Percentiles rank a stretch among this genome's conserved stretches.
These are phyloP conservation scores for Russula lepida DNA, from an alignment of 768 basidiomycete genomes.

Conservation along the genomic window DNA sequence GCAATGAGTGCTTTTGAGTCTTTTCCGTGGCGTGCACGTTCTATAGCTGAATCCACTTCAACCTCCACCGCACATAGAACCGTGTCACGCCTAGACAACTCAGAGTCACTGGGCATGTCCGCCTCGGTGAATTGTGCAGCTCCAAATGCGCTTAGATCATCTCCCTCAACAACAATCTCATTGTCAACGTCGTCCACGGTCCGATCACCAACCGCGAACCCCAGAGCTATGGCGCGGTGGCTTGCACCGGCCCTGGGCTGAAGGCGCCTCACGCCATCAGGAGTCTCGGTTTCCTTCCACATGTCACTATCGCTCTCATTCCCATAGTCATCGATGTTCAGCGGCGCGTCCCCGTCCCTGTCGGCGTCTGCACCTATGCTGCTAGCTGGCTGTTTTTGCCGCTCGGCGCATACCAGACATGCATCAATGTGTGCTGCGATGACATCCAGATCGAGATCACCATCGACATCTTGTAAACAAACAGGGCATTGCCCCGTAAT, in stretches of 20 bases:
- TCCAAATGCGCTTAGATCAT: conserved; percentile 59
- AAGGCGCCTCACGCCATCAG: conserved; percentile 15
- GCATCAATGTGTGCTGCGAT: conserved; percentile 76
- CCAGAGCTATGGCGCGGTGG: conserved; percentile 24
- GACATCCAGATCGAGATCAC: conserved; percentile 67
- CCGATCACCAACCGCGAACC: conserved; percentile 57
- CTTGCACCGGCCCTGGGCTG: not conserved
- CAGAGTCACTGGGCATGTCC: conserved; percentile 35
- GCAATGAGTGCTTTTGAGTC: conserved; percentile 34
- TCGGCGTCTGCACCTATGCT: conserved; percentile 29
- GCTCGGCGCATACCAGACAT: conserved; percentile 53
- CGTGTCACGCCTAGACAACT: conserved; percentile 1
- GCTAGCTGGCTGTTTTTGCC: not conserved
- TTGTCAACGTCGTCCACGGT: conserved; percentile 63
- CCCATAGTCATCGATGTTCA: conserved; percentile 24
- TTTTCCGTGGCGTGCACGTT: conserved; percentile 45
- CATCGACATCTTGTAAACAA: conserved; percentile 47
- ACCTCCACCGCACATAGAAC: conserved; percentile 23
- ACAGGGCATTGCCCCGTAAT: conserved; percentile 52
- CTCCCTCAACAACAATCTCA: conserved; percentile 74
- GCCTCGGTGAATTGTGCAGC: conserved; percentile 68
- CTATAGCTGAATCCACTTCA: conserved; percentile 39
- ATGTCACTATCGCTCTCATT: conserved; percentile 32
- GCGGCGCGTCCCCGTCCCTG: conserved; percentile 7
- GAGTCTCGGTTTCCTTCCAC: conserved; percentile 30